A percentile compares a stretch with the other conserved stretches of the same genome.
These are phyloP conservation scores for Penicillium sp. DNA, from an alignment of 2,329 filamentous ascomycete species.

Conservation along the genomic window DNA sequence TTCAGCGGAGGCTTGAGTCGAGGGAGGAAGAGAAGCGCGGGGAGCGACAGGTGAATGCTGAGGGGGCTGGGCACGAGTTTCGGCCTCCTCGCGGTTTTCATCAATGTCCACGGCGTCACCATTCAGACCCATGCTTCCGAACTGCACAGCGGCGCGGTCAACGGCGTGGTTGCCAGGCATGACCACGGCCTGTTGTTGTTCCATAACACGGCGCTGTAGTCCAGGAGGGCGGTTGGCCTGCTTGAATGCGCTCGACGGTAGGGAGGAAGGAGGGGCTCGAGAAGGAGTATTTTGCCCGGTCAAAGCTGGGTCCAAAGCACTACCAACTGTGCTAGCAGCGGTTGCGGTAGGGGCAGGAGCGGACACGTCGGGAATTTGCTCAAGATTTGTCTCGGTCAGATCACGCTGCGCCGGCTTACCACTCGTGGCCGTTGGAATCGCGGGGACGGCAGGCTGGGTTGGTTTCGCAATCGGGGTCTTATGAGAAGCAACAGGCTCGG, in stretches of 20 bases:
- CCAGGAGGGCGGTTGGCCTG: constrained; percentile 66
- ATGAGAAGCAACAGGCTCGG: constrained; percentile 31
- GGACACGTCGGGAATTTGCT: constrained; percentile 79
- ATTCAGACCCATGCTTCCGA: constrained; percentile 88
- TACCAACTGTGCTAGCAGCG: constrained; percentile 79
- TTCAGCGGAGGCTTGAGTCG: constrained; percentile 35
- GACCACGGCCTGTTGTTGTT: constrained; percentile 95
- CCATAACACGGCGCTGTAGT: constrained; percentile 78
- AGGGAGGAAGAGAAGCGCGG: constrained; percentile 77
- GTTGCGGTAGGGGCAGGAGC: constrained; percentile 72
- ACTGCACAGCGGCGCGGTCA: constrained; percentile 87
- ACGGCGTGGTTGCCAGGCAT: constrained; percentile 97
- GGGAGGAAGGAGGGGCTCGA: constrained; percentile 63
- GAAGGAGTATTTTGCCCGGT: constrained; percentile 46
- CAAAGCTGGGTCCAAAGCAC: constrained; percentile 70
- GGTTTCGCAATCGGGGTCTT: constrained; percentile 36
- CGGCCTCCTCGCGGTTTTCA: constrained; percentile 87
- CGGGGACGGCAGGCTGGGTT: constrained; percentile 29
- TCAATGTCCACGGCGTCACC: constrained; percentile 71
- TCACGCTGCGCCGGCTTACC: constrained; percentile 70
- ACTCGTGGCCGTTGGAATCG: constrained; percentile 37
- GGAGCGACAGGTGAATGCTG: constrained; percentile 87
- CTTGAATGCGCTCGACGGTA: constrained; percentile 74
- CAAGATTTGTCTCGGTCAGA: constrained; percentile 85
- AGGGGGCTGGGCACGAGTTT: constrained; percentile 87